These are phyloP conservation scores for Cyclotella baltica DNA, from an alignment of 108 stramenopile species.

Conservation along the genomic window DNA sequence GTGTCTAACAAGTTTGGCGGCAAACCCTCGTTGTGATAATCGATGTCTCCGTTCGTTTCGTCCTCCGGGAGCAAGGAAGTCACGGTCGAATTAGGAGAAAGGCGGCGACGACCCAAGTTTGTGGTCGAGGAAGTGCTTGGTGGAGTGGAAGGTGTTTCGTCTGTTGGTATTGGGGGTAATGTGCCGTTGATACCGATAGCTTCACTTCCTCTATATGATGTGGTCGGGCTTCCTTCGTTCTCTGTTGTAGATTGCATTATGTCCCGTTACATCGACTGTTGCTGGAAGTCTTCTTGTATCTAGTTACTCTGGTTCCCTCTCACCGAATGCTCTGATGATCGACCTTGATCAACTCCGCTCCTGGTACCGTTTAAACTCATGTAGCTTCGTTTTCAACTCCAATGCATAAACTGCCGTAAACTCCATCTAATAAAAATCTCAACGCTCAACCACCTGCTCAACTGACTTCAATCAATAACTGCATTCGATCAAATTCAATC, in stretches of 20 bases:
- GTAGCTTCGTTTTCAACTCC: too few relatives aligned
- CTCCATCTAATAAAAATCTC: too few relatives aligned
- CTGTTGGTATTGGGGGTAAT: neutral
- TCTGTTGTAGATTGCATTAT: constrained; percentile 6
- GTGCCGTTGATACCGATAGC: neutral
- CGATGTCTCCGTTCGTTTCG: neutral
- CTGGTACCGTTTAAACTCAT: too few relatives aligned
- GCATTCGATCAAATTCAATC: too few relatives aligned
- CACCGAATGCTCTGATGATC: too few relatives aligned
- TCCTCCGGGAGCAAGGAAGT: constrained; percentile 8
- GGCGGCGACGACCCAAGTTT: neutral
- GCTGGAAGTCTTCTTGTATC: too few relatives aligned
- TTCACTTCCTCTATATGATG: neutral
- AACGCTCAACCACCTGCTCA: too few relatives aligned
- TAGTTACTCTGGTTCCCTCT: too few relatives aligned
- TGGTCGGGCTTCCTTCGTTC: neutral
- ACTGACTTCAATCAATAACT: too few relatives aligned
- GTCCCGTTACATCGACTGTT: too few relatives aligned
- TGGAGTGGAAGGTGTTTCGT: constrained; percentile 2
- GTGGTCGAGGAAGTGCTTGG: neutral
- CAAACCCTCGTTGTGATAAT: neutral
- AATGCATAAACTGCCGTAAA: too few relatives aligned
- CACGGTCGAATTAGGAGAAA: constrained; percentile 1
- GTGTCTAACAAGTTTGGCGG: neutral
- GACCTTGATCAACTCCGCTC: too few relatives aligned